Evolutionary conservation across 1,284 basidiomycete genomes (phyloP), one percentile per base, ranked within the genome.

Genomic region (Rhodotorula sp.): DNA sequence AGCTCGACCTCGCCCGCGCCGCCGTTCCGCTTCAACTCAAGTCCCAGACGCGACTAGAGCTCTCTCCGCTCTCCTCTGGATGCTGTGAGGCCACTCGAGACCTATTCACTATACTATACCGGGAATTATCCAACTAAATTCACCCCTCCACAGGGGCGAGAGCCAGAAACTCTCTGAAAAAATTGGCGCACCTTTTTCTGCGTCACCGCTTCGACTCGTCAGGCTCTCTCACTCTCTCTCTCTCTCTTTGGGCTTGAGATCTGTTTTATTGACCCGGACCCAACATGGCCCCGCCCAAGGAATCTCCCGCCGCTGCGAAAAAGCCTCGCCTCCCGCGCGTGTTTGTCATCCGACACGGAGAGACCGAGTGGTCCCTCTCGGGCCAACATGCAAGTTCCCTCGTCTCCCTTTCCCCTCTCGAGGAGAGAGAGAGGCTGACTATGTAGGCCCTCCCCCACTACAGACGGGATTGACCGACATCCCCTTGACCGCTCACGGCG

Each of bases 351-450:
- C 86, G 90, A 70, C 91, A 92, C 78, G 91, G 93, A 56, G 90
- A 95, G 83, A 96, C 93, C 2, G 93, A 95, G 80, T 96, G 93
- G 93, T 91, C 89, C n/a, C 78, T 90, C 66, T 93, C 90, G 76
- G 93, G 91, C 14, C 61, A 54, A 24, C 67, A 57, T 48, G 37
- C 37, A 42, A n/a, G n/a, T n/a, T n/a, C n/a, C n/a, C n/a, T n/a
- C n/a, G 64, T 62, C 64, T 54, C 17, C 46, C 57, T 33, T 20
- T 37, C 29, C 6, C 10, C 48, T 51, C 48, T 29, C 12, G 45
- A 18, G 55, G 45, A 26, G 6, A 17, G 37, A 22, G 18, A 6
- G n/a, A 10, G 37, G 14, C n/a, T 44, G 58, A 26, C 48, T 20
- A 62, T 29, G 20, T 30, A 5, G 14, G 17, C 30, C n/a, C 4